phyloP scores from a whole-genome alignment of 2,329 filamentous ascomycete genomes.

The Raffaelea albimanens region DNA sequence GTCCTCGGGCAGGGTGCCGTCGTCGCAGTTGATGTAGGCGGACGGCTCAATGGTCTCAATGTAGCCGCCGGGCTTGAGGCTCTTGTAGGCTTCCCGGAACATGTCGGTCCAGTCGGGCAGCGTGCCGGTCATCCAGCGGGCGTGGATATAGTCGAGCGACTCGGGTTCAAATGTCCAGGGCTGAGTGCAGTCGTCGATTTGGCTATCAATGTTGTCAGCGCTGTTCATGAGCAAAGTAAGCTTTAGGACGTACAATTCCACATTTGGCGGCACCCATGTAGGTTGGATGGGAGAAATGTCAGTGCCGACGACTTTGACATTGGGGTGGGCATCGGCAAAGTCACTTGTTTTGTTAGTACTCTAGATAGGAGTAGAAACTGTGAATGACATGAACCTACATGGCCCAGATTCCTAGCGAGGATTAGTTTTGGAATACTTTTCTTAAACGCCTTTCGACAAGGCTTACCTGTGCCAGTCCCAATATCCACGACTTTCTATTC shows the following conservation, averaged over 20 bases:
- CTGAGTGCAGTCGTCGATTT: conserved; percentile 18
- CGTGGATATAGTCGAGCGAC: conserved; percentile 18
- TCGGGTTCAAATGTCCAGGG: conserved; percentile 14
- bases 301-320: conserved; percentile 30
- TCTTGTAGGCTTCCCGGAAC: conserved; percentile 13
- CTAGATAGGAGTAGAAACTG: not conserved
- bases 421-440: no score
- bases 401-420: conserved; percentile 30
- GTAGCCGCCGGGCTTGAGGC: conserved; percentile 41
- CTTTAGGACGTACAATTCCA: conserved; percentile 4
- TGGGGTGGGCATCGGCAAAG: conserved; percentile 24
- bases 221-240: no score
- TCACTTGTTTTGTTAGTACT: conserved; percentile 26
- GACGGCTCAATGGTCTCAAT: conserved; percentile 15
- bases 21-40: conserved; percentile 15
- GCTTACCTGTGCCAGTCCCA: conserved; percentile 5
- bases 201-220: conserved; percentile 1
- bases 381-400: conserved; percentile 10
- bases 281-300: conserved; percentile 31
- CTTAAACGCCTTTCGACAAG: no score
- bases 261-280: conserved; percentile 9
- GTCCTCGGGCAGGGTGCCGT: conserved; percentile 9
- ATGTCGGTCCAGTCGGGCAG: conserved; percentile 15
- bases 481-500: conserved; percentile 9
- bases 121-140: conserved; percentile 16